phyloP scores from a whole-genome alignment of 177 flowering plant species.

The Vitis hybrid region DNA sequence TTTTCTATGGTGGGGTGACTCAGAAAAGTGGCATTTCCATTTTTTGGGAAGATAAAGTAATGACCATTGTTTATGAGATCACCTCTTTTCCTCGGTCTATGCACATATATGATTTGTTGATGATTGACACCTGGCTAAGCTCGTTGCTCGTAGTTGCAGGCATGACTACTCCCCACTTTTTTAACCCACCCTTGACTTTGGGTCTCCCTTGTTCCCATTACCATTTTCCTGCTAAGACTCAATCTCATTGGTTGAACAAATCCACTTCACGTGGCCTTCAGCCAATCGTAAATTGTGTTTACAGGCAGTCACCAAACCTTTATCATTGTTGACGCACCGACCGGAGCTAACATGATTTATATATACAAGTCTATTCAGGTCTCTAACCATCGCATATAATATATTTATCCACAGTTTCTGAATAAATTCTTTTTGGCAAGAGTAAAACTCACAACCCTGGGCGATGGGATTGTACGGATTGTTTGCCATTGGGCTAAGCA shows the following conservation, averaged over 20 bases:
- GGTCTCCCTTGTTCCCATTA: conserved; percentile 9
- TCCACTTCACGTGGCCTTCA: conserved; percentile 18
- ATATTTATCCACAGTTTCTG: not conserved
- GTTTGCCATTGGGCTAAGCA: not conserved
- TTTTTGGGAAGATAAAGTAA: conserved; percentile 14
- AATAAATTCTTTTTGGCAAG: not conserved
- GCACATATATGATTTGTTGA: conserved; percentile 29
- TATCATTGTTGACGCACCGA: not conserved
- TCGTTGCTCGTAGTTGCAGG: conserved; percentile 4
- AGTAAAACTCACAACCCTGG: not conserved
- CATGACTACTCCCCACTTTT: not conserved
- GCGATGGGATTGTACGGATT: not conserved
- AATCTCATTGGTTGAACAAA: conserved; percentile 24
- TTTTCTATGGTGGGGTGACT: conserved; percentile 6
- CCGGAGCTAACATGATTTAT: not conserved
- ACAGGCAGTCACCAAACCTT: conserved; percentile 10
- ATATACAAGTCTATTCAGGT: too few species aligned
- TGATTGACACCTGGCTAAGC: conserved; percentile 39
- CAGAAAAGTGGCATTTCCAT: conserved; percentile 10
- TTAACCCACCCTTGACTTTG: not conserved
- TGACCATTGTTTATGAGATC: not conserved
- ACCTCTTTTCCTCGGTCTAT: conserved; percentile 15
- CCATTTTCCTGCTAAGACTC: conserved; percentile 4
- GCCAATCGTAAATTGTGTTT: conserved; percentile 17
- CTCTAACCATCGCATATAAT: too few species aligned